Base-by-base conservation (phyloP, 2,329 filamentous ascomycete genomes). In the Colletotrichum liaoningense region DNA sequence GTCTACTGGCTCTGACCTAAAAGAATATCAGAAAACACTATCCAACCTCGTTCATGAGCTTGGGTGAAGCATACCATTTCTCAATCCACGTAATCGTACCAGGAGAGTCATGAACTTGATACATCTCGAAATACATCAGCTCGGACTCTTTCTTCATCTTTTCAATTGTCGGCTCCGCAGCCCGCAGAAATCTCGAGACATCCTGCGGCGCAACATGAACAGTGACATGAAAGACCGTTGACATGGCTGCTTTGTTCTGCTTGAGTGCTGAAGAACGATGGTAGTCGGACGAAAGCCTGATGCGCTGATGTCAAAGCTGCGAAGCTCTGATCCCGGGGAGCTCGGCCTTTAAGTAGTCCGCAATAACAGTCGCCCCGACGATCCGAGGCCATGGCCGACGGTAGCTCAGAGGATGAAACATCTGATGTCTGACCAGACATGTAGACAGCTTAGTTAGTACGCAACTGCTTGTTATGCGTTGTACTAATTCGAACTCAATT, bases 21-120 rank as follows among this genome's bases (percentile, higher is more conserved):
- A 7, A 11, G 3, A 2, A 9, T 2, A 2, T 72, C 22, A 72
- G 69, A 6, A 1, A n/a, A 26, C 5, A 6, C 5, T 14, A 7
- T 4, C 12, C 3, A 3, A 0, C 7, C 1, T 4, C 19, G 1
- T 2, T 1, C 3, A 35, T 7, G n/a, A 26, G 7, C 1, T 5
- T 5, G 1, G 4, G 12, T 1, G 2, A 4, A 1, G 16, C 8
- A 9, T 46, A 73, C 70, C 70, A 73, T 24, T 73, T 73, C 12
- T 73, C 70, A n/a, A 73, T 73, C 70, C 70, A 73, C 7, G 67
- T 73, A 11, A 73, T 73, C 2, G 70, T 73, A 3, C 70, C 70
- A 3, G 70, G 70, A 16, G 66, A 70, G 12, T 73, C 70, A 7
- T 73, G 70, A 12, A 70, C 33, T 7, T 73, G 70, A 26, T 73